Percentiles rank a stretch among this genome's conserved stretches.
Evolutionary conservation across 306 rosid species (phyloP).

Genomic region (cucumber (Cucumis sativus)): DNA sequence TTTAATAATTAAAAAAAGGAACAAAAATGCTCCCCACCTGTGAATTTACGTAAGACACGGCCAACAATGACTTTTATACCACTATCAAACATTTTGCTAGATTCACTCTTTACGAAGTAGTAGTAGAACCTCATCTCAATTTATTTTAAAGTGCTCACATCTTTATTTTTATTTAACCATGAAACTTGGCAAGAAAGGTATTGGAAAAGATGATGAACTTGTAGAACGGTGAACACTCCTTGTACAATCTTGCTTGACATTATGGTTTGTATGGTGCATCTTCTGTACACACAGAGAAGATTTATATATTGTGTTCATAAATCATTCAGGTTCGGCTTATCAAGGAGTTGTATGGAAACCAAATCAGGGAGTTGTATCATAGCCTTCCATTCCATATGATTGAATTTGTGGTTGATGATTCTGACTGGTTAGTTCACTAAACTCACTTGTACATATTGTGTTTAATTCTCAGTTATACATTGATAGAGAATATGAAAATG

Average conservation of each 20-base stretch:
- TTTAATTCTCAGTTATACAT: background rate
- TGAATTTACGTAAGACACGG: background rate
- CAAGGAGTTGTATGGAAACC: conserved; percentile 92
- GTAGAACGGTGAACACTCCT: background rate
- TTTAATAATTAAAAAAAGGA: background rate
- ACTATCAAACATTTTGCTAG: background rate
- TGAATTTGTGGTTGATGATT: conserved; percentile 57
- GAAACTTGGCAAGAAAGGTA: background rate
- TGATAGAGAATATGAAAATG: background rate
- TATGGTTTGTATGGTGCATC: background rate
- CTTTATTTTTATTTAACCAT: background rate
- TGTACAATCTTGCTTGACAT: background rate
- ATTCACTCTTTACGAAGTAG: too few species aligned
- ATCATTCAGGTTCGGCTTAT: conserved; percentile 67
- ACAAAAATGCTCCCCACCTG: background rate
- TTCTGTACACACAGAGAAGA: background rate
- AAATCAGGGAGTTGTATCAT: conserved; percentile 64
- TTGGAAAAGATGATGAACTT: background rate
- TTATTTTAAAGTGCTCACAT: background rate
- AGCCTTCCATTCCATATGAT: conserved; percentile 77
- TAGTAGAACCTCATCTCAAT: background rate
- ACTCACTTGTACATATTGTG: background rate
- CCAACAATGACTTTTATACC: background rate
- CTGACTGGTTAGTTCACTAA: conserved; percentile 56
- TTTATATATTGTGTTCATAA: conserved; percentile 1